Percentiles rank a stretch among this genome's conserved stretches.
Evolutionary conservation across 1,284 basidiomycete species (phyloP).

Genomic region (Tremellales sp.): DNA sequence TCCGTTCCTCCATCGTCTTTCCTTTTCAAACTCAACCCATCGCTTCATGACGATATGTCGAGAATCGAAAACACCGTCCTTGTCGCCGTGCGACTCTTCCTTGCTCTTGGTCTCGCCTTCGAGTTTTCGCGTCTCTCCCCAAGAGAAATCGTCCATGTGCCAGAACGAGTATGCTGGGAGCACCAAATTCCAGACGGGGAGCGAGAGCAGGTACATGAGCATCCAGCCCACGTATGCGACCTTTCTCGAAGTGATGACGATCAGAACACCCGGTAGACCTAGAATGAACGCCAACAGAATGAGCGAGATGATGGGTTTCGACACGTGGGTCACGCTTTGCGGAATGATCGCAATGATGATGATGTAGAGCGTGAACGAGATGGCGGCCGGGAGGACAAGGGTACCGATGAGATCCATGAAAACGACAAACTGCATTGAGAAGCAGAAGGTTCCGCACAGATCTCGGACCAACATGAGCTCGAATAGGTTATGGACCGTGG

Average conservation of each 20-base stretch:
- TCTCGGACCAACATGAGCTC: constrained; percentile 92
- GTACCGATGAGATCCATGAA: constrained; percentile 98
- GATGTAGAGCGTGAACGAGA: constrained; percentile 91
- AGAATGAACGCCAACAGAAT: constrained; percentile 89
- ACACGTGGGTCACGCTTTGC: constrained; percentile 57
- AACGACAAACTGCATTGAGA: constrained; percentile 96
- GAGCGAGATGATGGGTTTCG: constrained; percentile 83
- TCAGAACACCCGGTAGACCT: constrained; percentile 90
- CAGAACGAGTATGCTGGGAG: constrained; percentile 93
- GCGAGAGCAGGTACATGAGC: constrained; percentile 85
- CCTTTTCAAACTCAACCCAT: constrained; percentile 97
- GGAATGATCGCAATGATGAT: constrained; percentile 82
- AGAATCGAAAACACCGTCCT: constrained; percentile 94
- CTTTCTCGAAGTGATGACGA: constrained; percentile 91
- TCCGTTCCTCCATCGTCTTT: constrained; percentile 86
- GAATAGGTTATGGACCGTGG: constrained; percentile 94
- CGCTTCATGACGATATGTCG: constrained; percentile 97
- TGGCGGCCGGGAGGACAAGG: constrained; percentile 92
- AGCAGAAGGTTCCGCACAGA: constrained; percentile 92
- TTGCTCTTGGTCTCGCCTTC: constrained; percentile 63
- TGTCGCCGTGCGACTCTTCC: constrained; percentile 69
- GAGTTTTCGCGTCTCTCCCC: constrained; percentile 92
- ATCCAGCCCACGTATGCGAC: constrained; percentile 95
- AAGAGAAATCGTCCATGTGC: constrained; percentile 99
- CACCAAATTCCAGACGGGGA: constrained; percentile 94